phyloP scores from a whole-genome alignment of 1,284 basidiomycete species.

The Sanghuangporus weigelae region DNA sequence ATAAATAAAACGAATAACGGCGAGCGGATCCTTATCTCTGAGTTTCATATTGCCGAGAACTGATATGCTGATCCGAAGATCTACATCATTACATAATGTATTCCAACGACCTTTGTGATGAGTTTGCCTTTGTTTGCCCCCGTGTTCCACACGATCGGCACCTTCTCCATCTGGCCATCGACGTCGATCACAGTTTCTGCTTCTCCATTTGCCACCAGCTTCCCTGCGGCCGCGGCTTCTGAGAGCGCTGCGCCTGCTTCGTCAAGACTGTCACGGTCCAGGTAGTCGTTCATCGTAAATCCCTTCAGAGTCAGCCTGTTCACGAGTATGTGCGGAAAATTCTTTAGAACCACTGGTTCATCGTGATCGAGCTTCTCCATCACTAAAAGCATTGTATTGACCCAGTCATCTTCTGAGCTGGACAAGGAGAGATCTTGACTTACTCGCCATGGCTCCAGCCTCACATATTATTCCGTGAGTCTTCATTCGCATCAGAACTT shows the following conservation, averaged over 20 bases:
- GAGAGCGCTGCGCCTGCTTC: not conserved
- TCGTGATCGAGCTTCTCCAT: slow-evolving; percentile 7
- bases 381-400: slow-evolving; percentile 22
- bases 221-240: not conserved
- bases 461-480: slow-evolving; percentile 34
- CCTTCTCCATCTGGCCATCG: slow-evolving; percentile 24
- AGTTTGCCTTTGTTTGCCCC: slow-evolving; percentile 30
- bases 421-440: slow-evolving; percentile 3
- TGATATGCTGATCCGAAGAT: not conserved
- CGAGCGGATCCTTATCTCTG: not conserved
- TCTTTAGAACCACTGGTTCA: slow-evolving; percentile 17
- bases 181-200: slow-evolving; percentile 27
- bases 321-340: slow-evolving; percentile 30
- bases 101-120: slow-evolving; percentile 24
- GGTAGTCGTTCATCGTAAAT: slow-evolving; percentile 32
- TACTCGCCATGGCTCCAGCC: slow-evolving; percentile 37
- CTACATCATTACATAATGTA: not conserved
- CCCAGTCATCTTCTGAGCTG: not conserved
- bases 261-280: slow-evolving; percentile 9
- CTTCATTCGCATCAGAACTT: slow-evolving; percentile 30
- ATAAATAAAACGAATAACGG: not conserved
- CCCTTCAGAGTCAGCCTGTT: slow-evolving; percentile 35
- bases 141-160: slow-evolving; percentile 27
- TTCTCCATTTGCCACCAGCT: slow-evolving; percentile 16
- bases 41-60: not conserved